phyloP scores from a whole-genome alignment of 306 rosid genomes.

The Inga laurina region DNA sequence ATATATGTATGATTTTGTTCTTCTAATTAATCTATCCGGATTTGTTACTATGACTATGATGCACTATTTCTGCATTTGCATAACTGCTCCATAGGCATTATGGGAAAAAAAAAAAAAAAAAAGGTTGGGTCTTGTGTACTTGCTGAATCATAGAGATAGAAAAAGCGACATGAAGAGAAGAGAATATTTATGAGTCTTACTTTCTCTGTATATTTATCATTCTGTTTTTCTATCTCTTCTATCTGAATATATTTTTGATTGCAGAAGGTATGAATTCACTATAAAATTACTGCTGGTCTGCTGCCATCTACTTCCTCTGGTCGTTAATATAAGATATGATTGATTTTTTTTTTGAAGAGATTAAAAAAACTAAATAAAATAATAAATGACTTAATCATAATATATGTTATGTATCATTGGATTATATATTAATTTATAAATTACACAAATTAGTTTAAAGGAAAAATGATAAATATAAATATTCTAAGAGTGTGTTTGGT shows the following conservation, averaged over 20 bases:
- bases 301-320: neutral
- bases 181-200: neutral
- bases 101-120: neutral
- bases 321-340: too few relatives aligned
- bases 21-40: neutral
- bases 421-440: too few relatives aligned
- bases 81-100: neutral
- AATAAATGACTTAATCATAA: too few relatives aligned
- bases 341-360: too few relatives aligned
- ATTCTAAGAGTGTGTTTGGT: too few relatives aligned
- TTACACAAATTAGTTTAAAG: too few relatives aligned
- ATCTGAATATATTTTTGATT: neutral
- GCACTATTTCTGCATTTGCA: neutral
- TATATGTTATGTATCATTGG: too few relatives aligned
- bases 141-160: neutral
- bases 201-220: neutral
- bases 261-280: neutral
- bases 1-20: neutral
- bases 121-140: neutral
- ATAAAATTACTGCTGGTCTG: neutral
- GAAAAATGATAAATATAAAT: too few relatives aligned
- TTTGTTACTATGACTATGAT: neutral
- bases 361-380: too few relatives aligned
- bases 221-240: neutral
- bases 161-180: neutral